phyloP scores from a whole-genome alignment of 164 flowering plant genomes.

The Hamamelis virginiana region DNA sequence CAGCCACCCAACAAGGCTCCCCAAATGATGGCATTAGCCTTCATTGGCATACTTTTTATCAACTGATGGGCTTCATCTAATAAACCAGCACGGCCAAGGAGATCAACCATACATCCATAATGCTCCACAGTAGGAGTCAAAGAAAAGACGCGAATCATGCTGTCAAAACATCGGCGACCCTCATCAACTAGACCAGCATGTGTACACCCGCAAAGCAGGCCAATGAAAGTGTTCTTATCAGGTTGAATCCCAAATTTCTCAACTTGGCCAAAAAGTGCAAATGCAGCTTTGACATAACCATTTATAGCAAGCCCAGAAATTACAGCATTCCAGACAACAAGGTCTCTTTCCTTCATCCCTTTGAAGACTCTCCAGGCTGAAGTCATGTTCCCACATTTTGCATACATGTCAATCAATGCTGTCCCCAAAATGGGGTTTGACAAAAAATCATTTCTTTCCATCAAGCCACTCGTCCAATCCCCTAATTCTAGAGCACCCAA shows the following conservation, averaged over 20 bases:
- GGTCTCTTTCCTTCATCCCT: constrained; percentile 29
- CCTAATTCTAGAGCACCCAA: constrained; percentile 38
- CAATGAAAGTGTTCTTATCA: constrained; percentile 32
- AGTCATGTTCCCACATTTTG: constrained; percentile 35
- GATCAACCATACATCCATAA: constrained; percentile 42
- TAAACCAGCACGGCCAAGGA: constrained; percentile 32
- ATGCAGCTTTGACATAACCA: constrained; percentile 27
- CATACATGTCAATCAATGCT: constrained; percentile 40
- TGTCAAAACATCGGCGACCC: constrained; percentile 28
- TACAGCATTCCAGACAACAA: constrained; percentile 31
- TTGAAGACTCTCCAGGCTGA: constrained; percentile 30
- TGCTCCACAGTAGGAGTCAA: constrained; percentile 32
- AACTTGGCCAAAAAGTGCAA: constrained; percentile 29
- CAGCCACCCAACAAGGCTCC: constrained; percentile 39
- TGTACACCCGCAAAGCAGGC: constrained; percentile 35
- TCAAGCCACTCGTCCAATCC: constrained; percentile 25
- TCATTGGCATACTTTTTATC: constrained; percentile 34
- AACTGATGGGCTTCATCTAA: constrained; percentile 32
- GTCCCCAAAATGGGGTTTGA: constrained; percentile 33
- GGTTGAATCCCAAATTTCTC: constrained; percentile 33
- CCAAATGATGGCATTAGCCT: constrained; percentile 38
- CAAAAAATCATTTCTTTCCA: constrained; percentile 24
- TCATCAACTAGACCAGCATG: constrained; percentile 38
- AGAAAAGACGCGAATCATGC: constrained; percentile 22
- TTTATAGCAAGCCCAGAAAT: constrained; percentile 34